Evolutionary conservation across 179 eudicot species (phyloP).

Genomic region (Beta macrorhiza): DNA sequence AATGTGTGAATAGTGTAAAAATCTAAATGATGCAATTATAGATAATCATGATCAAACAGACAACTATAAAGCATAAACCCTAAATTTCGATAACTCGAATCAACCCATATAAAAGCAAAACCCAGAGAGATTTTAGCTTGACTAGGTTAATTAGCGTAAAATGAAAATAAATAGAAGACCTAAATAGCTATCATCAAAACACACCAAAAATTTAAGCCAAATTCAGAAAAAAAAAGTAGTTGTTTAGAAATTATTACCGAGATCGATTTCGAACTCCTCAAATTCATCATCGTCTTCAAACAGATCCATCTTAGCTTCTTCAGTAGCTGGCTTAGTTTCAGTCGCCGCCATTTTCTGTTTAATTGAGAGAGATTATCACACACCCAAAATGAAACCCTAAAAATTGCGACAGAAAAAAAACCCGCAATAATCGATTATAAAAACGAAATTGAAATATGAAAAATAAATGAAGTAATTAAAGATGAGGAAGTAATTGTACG

Average conservation of each 20-base stretch:
- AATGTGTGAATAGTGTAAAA: too few relatives aligned
- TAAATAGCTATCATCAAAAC: too few relatives aligned
- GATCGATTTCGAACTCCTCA: conserved; percentile 67
- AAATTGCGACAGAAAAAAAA: too few relatives aligned
- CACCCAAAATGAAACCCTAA: conserved; percentile 23
- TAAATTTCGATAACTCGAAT: neutral
- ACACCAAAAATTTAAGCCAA: neutral
- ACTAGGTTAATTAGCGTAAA: neutral
- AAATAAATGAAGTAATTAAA: neutral
- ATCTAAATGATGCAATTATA: too few relatives aligned
- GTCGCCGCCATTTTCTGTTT: conserved; percentile 31
- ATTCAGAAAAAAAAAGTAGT: neutral
- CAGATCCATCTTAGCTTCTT: conserved; percentile 66
- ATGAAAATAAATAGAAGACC: neutral
- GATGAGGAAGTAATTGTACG: neutral
- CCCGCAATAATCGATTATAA: neutral
- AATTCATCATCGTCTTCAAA: conserved; percentile 81
- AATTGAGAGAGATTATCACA: neutral
- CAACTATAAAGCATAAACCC: neutral
- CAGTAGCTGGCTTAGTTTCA: conserved; percentile 43
- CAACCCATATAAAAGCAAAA: neutral
- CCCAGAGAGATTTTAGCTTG: neutral
- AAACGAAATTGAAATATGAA: neutral
- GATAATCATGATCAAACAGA: too few relatives aligned
- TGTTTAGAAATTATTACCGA: conserved; percentile 29